Evolutionary conservation across 352 stramenopile genomes (phyloP).

Genomic region (Phytophthora hybrid): DNA sequence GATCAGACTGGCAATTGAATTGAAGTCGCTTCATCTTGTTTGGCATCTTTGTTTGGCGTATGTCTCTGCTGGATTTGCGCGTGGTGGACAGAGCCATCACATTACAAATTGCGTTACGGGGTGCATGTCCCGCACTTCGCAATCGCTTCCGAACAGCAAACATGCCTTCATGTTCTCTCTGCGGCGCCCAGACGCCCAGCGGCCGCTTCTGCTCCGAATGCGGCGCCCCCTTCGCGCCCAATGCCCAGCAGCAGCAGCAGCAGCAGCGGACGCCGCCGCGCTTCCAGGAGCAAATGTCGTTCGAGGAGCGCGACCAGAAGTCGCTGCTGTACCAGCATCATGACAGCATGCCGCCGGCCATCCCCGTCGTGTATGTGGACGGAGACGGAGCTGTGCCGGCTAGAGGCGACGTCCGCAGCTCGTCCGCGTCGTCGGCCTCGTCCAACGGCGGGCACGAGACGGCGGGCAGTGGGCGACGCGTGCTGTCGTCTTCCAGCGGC

Average conservation of each 20-base stretch:
- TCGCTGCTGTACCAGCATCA: slow-evolving; percentile 33
- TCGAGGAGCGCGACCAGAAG: slow-evolving; percentile 43
- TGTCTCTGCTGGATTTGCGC: slow-evolving; percentile 17
- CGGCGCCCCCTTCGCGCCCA: slow-evolving; percentile 31
- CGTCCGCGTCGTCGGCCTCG: slow-evolving; percentile 19
- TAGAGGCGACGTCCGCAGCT: slow-evolving; percentile 22
- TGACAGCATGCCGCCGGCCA: slow-evolving; percentile 21
- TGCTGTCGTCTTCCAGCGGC: slow-evolving; percentile 19
- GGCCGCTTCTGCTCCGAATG: slow-evolving; percentile 50
- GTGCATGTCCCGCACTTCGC: slow-evolving; percentile 13
- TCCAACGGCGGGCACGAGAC: slow-evolving; percentile 12
- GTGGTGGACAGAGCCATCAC: slow-evolving; percentile 20
- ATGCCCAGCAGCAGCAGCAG: slow-evolving; percentile 4
- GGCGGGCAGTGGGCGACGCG: slow-evolving; percentile 4
- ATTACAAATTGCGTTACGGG: neutral
- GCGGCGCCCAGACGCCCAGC: slow-evolving; percentile 23
- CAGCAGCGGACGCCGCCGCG: slow-evolving; percentile 28
- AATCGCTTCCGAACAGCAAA: slow-evolving; percentile 15
- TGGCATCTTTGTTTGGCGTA: neutral
- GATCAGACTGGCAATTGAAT: slow-evolving; percentile 5
- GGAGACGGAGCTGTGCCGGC: slow-evolving; percentile 11
- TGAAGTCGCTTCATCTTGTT: slow-evolving; percentile 4
- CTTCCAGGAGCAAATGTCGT: slow-evolving; percentile 39
- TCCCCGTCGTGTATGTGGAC: slow-evolving; percentile 45
- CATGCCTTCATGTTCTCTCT: slow-evolving; percentile 20